Evolutionary conservation across 2,329 filamentous ascomycete species (phyloP).

Genomic region (Penicillium sp.): DNA sequence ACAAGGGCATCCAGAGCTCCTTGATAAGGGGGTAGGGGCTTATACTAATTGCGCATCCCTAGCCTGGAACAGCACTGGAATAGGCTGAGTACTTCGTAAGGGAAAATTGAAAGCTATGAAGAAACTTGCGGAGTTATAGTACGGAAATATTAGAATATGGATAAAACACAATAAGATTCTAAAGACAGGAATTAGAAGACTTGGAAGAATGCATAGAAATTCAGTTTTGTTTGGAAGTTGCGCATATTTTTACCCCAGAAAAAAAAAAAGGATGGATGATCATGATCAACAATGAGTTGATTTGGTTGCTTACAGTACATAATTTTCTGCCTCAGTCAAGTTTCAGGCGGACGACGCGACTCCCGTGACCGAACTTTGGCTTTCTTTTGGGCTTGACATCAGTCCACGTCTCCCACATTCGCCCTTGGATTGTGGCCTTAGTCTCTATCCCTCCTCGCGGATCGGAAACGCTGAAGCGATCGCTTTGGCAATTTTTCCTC

Average conservation of each 20-base stretch:
- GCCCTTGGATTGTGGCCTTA: background rate
- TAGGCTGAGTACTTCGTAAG: too few relatives aligned
- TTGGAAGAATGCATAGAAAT: too few relatives aligned
- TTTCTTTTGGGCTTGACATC: slow-evolving; percentile 16
- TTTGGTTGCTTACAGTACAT: background rate
- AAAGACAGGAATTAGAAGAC: too few relatives aligned
- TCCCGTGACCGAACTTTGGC: slow-evolving; percentile 25
- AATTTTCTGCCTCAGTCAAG: background rate
- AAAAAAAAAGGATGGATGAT: too few relatives aligned
- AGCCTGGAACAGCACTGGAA: too few relatives aligned
- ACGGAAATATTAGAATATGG: too few relatives aligned
- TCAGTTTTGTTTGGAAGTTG: too few relatives aligned
- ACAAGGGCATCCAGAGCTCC: background rate
- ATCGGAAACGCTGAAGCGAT: background rate
- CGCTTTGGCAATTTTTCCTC: background rate
- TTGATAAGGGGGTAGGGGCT: background rate
- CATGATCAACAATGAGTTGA: background rate
- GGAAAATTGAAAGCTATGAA: too few relatives aligned
- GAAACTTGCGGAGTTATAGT: too few relatives aligned
- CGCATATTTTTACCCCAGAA: too few relatives aligned
- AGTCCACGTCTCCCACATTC: background rate
- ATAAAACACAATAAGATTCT: too few relatives aligned
- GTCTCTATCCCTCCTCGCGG: background rate
- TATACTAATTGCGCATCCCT: too few relatives aligned
- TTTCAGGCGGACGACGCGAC: background rate